Evolutionary conservation across 495 filamentous ascomycete genomes (phyloP).

Genomic region (Neurospora sp.): DNA sequence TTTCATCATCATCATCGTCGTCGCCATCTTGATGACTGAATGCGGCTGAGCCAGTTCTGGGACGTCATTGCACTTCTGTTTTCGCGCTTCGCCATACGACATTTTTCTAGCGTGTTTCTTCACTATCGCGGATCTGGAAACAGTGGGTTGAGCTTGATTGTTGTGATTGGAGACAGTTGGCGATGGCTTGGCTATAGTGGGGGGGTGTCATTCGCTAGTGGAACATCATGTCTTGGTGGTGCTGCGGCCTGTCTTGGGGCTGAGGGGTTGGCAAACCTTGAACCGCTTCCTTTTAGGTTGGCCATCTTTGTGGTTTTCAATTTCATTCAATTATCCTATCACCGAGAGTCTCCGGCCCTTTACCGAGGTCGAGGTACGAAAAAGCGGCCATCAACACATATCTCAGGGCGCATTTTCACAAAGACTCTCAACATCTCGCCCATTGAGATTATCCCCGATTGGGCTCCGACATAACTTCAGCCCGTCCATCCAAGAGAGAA

Average conservation of each 20-base stretch:
- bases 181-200: neutral
- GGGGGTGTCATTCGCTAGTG: neutral
- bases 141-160: neutral
- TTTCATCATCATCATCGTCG: neutral
- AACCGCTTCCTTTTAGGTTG: neutral
- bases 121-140: neutral
- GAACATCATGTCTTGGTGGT: neutral
- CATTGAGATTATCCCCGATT: neutral
- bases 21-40: neutral
- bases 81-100: neutral
- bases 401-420: neutral
- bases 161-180: neutral
- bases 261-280: neutral
- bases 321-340: neutral
- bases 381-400: neutral
- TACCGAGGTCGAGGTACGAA: neutral
- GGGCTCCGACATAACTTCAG: constrained; percentile 1
- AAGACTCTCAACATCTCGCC: neutral
- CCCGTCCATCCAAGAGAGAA: neutral
- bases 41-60: neutral
- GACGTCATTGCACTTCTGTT: neutral
- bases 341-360: neutral
- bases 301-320: neutral
- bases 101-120: neutral
- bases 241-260: neutral